These are phyloP conservation scores for Rhizopogon salebrosus DNA, from an alignment of 768 basidiomycete genomes.

Conservation along the genomic window DNA sequence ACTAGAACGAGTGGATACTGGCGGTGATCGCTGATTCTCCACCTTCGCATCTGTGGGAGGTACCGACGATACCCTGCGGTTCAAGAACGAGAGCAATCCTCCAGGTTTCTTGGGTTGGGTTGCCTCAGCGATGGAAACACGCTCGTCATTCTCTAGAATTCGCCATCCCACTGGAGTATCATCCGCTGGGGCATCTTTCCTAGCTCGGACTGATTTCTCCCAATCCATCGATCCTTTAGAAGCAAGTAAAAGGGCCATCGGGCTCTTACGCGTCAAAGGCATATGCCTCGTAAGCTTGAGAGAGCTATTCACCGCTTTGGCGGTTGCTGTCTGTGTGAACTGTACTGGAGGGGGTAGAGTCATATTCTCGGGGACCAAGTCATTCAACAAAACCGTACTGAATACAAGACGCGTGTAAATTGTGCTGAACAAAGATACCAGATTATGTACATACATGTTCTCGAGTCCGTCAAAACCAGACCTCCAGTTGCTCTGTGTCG, in stretches of 20 bases:
- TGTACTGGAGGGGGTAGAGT: constrained; percentile 43
- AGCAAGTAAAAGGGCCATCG: constrained; percentile 62
- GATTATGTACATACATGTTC: constrained; percentile 49
- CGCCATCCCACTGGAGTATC: constrained; percentile 67
- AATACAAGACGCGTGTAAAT: constrained; percentile 3
- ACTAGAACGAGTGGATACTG: constrained; percentile 21
- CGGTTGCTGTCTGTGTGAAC: constrained; percentile 51
- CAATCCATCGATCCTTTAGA: constrained; percentile 74
- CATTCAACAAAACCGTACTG: constrained; percentile 37
- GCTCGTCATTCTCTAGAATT: constrained; percentile 53
- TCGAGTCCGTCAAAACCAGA: constrained; percentile 45
- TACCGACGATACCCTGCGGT: constrained; percentile 33
- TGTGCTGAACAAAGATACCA: background rate
- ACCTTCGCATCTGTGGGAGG: constrained; percentile 16
- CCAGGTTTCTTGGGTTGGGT: constrained; percentile 45
- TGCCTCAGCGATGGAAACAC: constrained; percentile 25
- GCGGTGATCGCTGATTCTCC: constrained; percentile 19
- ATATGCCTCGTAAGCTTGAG: constrained; percentile 61
- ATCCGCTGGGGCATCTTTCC: constrained; percentile 43
- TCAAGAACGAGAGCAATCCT: constrained; percentile 73
- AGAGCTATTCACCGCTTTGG: constrained; percentile 55
- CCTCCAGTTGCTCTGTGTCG: constrained; percentile 30
- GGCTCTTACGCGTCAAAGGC: constrained; percentile 50
- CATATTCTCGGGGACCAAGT: constrained; percentile 47
- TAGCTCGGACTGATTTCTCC: constrained; percentile 62